Evolutionary conservation across 192 early-diverging fungal genomes (phyloP).

Genomic region (Linnemannia schmuckeri): DNA sequence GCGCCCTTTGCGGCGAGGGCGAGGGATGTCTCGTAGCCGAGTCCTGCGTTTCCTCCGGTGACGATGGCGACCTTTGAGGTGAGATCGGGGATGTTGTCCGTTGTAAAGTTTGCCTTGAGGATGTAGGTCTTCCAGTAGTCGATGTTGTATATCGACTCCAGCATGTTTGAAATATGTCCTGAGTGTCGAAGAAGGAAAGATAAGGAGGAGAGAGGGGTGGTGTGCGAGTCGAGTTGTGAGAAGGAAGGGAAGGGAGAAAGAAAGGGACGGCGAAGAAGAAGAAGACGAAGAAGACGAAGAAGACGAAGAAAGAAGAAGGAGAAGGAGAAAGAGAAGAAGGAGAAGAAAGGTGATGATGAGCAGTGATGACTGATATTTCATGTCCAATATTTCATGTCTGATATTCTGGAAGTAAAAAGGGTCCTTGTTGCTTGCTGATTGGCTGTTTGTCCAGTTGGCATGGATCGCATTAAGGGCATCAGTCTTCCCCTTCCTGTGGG

Average conservation of each 20-base stretch:
- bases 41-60: slow-evolving; percentile 64
- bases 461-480: not conserved
- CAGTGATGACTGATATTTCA: too few relatives aligned
- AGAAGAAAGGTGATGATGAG: too few relatives aligned
- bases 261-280: not conserved
- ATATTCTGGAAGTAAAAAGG: too few relatives aligned
- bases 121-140: slow-evolving; percentile 48
- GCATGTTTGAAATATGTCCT: slow-evolving; percentile 10
- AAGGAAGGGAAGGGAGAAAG: not conserved
- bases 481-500: not conserved
- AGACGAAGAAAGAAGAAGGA: not conserved
- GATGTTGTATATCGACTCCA: slow-evolving; percentile 35
- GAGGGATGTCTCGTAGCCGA: slow-evolving; percentile 48
- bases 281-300: not conserved
- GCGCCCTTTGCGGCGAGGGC: slow-evolving; percentile 48
- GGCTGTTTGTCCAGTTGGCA: too few relatives aligned
- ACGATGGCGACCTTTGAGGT: slow-evolving; percentile 61
- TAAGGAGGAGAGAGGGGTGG: not conserved
- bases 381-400: too few relatives aligned
- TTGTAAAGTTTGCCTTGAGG: slow-evolving; percentile 17
- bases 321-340: not conserved
- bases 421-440: too few relatives aligned
- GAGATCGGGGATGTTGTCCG: slow-evolving; percentile 55
- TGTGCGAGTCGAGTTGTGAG: not conserved
- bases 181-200: not conserved